These are phyloP conservation scores for Rosa lucieae DNA, from an alignment of 306 rosid species.

Conservation along the genomic window DNA sequence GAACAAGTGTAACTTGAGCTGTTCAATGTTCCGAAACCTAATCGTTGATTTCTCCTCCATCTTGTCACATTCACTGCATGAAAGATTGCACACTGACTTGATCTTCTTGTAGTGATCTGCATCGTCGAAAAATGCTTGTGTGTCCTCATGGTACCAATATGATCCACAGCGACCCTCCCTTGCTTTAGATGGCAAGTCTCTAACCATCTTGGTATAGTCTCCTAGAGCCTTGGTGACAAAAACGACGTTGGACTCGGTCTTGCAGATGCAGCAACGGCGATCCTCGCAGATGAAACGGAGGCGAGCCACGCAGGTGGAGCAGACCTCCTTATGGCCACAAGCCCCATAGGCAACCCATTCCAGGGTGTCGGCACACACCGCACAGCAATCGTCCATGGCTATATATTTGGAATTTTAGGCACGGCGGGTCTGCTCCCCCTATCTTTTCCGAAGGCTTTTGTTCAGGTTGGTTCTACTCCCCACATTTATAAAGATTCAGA, in stretches of 20 bases:
- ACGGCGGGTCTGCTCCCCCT: background rate
- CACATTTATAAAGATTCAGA: too few species aligned
- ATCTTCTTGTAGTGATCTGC: slow-evolving; percentile 56
- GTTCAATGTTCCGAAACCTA: slow-evolving; percentile 64
- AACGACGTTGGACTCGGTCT: slow-evolving; percentile 55
- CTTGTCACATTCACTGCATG: slow-evolving; percentile 82
- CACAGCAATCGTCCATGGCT: slow-evolving; percentile 82
- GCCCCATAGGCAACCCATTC: slow-evolving; percentile 93
- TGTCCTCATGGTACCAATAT: slow-evolving; percentile 55
- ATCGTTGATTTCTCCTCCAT: slow-evolving; percentile 57
- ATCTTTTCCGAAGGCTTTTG: background rate
- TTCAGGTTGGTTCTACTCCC: background rate
- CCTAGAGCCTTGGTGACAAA: slow-evolving; percentile 78
- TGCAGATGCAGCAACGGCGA: slow-evolving; percentile 79
- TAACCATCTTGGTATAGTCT: slow-evolving; percentile 47
- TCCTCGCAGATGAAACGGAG: slow-evolving; percentile 87
- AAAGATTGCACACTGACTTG: slow-evolving; percentile 57
- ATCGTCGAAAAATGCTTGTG: slow-evolving; percentile 48
- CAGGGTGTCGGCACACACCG: slow-evolving; percentile 81
- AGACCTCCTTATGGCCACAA: slow-evolving; percentile 79
- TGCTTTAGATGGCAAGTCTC: slow-evolving; percentile 40
- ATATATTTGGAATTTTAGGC: background rate
- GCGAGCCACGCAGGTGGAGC: slow-evolving; percentile 83
- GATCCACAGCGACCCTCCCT: slow-evolving; percentile 46
- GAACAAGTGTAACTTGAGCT: slow-evolving; percentile 83